Evolutionary conservation across 768 basidiomycete species (phyloP).

Genomic region (Macrolepiota dolichaula): DNA sequence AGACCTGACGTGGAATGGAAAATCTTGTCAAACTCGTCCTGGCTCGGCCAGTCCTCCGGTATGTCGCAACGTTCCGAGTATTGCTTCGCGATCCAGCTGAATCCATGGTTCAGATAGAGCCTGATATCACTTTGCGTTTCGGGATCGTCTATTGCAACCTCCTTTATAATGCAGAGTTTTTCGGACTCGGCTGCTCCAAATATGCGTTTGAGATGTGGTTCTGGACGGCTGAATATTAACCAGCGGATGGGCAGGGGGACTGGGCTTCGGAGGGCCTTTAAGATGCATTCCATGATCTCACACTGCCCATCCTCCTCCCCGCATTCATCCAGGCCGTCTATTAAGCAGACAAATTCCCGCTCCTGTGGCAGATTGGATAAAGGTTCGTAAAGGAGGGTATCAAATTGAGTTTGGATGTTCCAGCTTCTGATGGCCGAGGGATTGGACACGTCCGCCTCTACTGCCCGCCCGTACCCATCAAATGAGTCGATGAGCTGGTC

Average conservation of each 20-base stretch:
- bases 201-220: neutral
- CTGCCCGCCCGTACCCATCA: neutral
- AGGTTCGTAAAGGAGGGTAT: neutral
- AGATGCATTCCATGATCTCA: neutral
- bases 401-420: neutral
- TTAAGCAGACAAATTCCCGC: neutral
- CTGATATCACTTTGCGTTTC: neutral
- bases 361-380: neutral
- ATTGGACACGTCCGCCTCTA: neutral
- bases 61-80: neutral
- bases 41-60: no score
- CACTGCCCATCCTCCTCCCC: neutral
- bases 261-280: neutral
- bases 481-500: neutral
- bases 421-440: neutral
- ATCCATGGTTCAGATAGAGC: neutral
- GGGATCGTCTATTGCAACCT: neutral
- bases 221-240: neutral
- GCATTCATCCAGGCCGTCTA: neutral
- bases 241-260: neutral
- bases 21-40: neutral
- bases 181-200: neutral
- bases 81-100: neutral
- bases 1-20: slow-evolving; percentile 9
- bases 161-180: neutral